Percentiles rank a stretch among this genome's conserved stretches.
Evolutionary conservation across 352 stramenopile species (phyloP).

Genomic region (Globisporangium yorkense): DNA sequence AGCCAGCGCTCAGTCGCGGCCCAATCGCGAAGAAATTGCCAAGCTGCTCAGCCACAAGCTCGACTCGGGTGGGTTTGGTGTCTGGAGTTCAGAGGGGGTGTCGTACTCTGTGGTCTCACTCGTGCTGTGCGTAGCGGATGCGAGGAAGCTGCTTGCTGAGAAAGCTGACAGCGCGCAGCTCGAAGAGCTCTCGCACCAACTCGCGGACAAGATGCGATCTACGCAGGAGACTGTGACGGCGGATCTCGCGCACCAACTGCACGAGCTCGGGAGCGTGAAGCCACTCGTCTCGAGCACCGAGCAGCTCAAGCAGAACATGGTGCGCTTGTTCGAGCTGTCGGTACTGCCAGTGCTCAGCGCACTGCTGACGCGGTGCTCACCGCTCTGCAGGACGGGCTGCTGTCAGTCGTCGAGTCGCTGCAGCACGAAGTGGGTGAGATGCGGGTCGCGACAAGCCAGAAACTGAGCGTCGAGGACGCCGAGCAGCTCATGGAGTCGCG

Average conservation of each 20-base stretch:
- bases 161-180: conserved; percentile 25
- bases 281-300: conserved; percentile 18
- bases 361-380: too few relatives aligned
- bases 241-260: conserved; percentile 19
- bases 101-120: neutral
- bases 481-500: conserved; percentile 25
- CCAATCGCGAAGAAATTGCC: conserved; percentile 20
- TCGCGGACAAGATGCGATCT: conserved; percentile 23
- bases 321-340: conserved; percentile 8
- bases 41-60: conserved; percentile 39
- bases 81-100: neutral
- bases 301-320: conserved; percentile 40
- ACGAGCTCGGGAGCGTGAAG: conserved; percentile 7
- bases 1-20: conserved; percentile 14
- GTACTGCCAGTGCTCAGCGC: neutral
- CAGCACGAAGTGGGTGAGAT: conserved; percentile 28
- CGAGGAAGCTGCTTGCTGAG: conserved; percentile 30
- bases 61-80: conserved; percentile 25
- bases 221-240: conserved; percentile 19
- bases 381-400: conserved; percentile 25
- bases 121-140: conserved; percentile 18
- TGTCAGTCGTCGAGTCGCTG: conserved; percentile 37
- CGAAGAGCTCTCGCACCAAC: conserved; percentile 26
- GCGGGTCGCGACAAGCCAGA: conserved; percentile 21
- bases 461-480: conserved; percentile 29